Conservation (phyloP, 1,284 basidiomycete genomes). For the Microbotryum violaceum region DNA sequence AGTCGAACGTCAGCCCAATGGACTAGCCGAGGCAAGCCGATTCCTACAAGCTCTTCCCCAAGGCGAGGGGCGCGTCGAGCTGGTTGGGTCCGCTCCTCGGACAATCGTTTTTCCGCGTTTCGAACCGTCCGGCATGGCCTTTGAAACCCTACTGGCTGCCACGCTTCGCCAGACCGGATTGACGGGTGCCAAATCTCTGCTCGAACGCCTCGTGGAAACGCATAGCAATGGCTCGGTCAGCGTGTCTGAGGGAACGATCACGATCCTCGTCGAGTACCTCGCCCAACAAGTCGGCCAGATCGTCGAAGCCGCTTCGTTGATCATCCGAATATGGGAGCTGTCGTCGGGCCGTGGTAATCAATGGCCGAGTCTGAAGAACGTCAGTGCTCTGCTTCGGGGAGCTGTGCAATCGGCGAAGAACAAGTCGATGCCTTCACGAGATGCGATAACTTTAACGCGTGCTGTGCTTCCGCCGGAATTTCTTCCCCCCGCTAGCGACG, state of each 20-base stretch:
- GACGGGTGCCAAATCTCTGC: conserved; percentile 8
- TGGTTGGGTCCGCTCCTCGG: background rate
- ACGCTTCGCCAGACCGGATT: conserved; percentile 15
- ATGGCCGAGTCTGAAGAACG: conserved; percentile 13
- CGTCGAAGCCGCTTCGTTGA: background rate
- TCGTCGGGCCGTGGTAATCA: conserved; percentile 1
- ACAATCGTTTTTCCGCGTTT: background rate
- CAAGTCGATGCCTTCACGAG: conserved; percentile 6
- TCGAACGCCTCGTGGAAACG: conserved; percentile 5
- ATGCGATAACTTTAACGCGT: background rate
- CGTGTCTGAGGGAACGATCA: conserved; percentile 20
- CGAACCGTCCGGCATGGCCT: conserved; percentile 1
- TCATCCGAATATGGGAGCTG: conserved; percentile 14
- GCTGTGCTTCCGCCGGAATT: background rate
- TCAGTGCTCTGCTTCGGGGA: conserved; percentile 17
- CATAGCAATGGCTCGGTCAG: background rate
- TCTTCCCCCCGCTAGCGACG: background rate
- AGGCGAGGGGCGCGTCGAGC: conserved; percentile 6
- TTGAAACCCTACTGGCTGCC: conserved; percentile 16
- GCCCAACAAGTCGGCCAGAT: conserved; percentile 1
- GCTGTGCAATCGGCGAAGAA: conserved; percentile 12
- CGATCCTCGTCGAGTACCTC: conserved; percentile 17
- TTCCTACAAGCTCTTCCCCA: conserved; percentile 9
- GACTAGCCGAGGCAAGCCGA: conserved; percentile 9
- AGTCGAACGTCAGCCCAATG: conserved; percentile 6